Conservation (phyloP, 495 filamentous ascomycete genomes). For the Staphylotrichum tortipilum region DNA sequence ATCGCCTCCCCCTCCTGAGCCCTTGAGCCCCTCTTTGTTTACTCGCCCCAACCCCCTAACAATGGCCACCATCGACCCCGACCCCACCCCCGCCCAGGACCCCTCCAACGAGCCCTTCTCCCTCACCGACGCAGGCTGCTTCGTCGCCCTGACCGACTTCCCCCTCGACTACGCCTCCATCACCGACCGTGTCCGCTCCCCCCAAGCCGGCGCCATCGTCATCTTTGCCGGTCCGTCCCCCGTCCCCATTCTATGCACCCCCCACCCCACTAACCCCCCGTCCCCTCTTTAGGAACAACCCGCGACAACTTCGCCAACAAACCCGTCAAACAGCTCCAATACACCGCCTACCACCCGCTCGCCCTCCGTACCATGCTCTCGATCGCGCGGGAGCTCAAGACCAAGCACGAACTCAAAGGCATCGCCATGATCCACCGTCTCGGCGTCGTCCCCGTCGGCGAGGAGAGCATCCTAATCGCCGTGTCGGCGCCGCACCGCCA, state of each 20-base stretch:
- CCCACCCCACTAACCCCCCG: constrained; percentile 8
- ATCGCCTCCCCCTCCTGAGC: neutral
- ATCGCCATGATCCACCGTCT: constrained; percentile 83
- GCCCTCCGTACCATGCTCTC: constrained; percentile 65
- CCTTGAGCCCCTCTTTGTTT: neutral
- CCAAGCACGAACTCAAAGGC: constrained; percentile 53
- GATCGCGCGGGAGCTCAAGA: constrained; percentile 54
- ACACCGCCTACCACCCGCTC: constrained; percentile 70
- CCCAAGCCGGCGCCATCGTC: constrained; percentile 79
- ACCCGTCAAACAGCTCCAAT: constrained; percentile 67
- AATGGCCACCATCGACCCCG: constrained; percentile 1
- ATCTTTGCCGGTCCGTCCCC: constrained; percentile 61
- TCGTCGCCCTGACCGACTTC: constrained; percentile 56
- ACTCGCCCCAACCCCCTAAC: neutral
- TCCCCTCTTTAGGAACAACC: constrained; percentile 57
- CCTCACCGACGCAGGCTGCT: constrained; percentile 31
- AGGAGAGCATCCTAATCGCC: constrained; percentile 88
- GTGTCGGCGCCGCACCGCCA: constrained; percentile 79
- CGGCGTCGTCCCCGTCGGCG: constrained; percentile 73
- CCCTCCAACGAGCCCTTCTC: no score
- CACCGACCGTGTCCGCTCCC: constrained; percentile 62
- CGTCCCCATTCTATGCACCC: neutral
- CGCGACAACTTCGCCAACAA: constrained; percentile 71
- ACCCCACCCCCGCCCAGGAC: constrained; percentile 22
- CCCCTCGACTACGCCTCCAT: constrained; percentile 50